Base-by-base conservation (phyloP, 208 protist species). In the Acanthamoeba sp. region DNA sequence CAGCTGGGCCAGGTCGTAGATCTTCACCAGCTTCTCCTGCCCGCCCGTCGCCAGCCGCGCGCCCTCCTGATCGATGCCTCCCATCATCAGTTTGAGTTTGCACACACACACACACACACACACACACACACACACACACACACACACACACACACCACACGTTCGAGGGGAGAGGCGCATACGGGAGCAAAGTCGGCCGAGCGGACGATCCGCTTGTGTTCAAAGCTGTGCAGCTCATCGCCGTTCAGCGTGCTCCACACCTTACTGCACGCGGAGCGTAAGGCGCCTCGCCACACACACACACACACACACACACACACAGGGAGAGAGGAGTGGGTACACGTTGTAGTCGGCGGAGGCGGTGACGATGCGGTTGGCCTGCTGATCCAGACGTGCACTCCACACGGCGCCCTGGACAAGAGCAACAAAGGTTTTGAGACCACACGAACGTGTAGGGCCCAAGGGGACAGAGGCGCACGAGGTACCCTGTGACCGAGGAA, bases 271-370 rank as follows among this genome's bases (percentile, higher is more conserved):
- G 6, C n/a, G 7, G 32, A 6, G 78, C n/a, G 9, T 9, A 32
- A 12, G 14, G 78, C 27, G 20, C 64, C 20, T 73, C 18, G 27
- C 42, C 42, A 10, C 42, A 48, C 42, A 57, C 50, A 57, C 50
- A 16, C 64, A 73, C 10, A 10, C 5, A 12, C 18, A 9, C 27
- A 40, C n/a, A 36, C 64, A n/a, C 64, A 20, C n/a, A 36, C 64
- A 57, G 14, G 18, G 14, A 57, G 22, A 24, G 27, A 29, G 38
- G 24, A 42, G 42, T 7, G 80, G 32, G 57, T 50, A 93, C 52
- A 97, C 97, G n/a, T 98, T 98, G 96, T 99, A 99, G 95, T 99
- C 98, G 50, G 97, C 98, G 80, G 98, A 99, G 50, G 97, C 98
- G 9, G 98, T 99, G 20, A 98, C 97, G 62, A 98, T 94, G 24